Conservation (phyloP, 2,329 filamentous ascomycete species). For the Ceratocystis smalleyi region DNA sequence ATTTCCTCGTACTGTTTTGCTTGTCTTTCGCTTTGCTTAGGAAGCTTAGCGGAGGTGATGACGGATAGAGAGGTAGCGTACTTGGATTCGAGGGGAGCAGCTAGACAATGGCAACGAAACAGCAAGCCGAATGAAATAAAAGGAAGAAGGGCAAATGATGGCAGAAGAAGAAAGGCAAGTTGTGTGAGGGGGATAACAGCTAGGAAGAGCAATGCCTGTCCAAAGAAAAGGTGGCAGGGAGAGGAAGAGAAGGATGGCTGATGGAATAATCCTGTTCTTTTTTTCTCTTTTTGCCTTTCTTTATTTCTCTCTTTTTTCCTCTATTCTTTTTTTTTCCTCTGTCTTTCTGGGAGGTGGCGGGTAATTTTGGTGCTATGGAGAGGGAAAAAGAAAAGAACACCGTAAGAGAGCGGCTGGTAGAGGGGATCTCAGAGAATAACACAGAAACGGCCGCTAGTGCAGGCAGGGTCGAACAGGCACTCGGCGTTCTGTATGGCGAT, state of each 20-base stretch:
- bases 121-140: background rate
- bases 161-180: background rate
- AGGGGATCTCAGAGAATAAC: too few species aligned
- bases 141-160: background rate
- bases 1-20: background rate
- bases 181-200: background rate
- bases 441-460: background rate
- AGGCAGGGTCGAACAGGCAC: background rate
- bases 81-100: background rate
- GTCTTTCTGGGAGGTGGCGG: background rate
- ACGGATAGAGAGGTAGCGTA: background rate
- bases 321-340: background rate
- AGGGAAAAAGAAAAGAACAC: background rate
- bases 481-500: background rate
- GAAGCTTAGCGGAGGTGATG: too few species aligned
- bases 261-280: background rate
- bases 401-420: background rate
- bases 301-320: background rate
- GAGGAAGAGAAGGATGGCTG: background rate
- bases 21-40: background rate
- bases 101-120: background rate
- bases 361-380: background rate
- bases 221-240: conserved; percentile 4
- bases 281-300: background rate
- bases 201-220: background rate